A percentile compares a stretch with the other conserved stretches of the same genome.
Conservation (phyloP, 2,329 filamentous ascomycete genomes). For the Celoporthe dispersa region DNA sequence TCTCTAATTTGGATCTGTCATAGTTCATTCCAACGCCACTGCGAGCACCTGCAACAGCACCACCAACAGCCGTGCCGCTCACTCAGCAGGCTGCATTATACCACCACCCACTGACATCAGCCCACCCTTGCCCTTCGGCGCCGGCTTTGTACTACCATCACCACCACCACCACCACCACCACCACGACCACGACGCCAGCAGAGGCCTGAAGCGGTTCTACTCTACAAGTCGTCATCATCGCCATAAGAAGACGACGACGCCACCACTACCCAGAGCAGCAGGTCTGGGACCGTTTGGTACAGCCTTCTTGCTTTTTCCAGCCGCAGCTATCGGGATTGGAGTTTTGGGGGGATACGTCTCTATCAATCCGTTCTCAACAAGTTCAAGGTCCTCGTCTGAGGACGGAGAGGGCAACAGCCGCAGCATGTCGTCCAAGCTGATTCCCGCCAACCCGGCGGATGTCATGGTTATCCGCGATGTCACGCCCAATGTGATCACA, state of each 20-base stretch:
- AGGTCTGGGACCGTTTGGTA: constrained; percentile 22
- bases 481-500: constrained; percentile 79
- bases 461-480: constrained; percentile 87
- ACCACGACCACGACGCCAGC: not conserved
- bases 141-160: not conserved
- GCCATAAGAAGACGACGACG: not conserved
- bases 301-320: constrained; percentile 27
- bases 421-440: constrained; percentile 64
- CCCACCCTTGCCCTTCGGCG: not conserved
- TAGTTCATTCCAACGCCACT: not conserved
- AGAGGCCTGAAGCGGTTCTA: not conserved
- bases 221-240: not conserved
- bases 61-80: not conserved
- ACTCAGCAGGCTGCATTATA: not conserved
- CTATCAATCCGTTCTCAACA: constrained; percentile 27
- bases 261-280: not conserved
- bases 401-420: not conserved
- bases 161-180: not conserved
- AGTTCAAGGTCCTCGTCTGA: not conserved
- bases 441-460: constrained; percentile 74
- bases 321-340: constrained; percentile 26
- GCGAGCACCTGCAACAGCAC: not conserved
- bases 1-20: not conserved
- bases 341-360: constrained; percentile 20
- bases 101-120: not conserved